A percentile compares a stretch with the other conserved stretches of the same genome.
Evolutionary conservation across 108 stramenopile genomes (phyloP).

Genomic region (Cyclotella sp.): DNA sequence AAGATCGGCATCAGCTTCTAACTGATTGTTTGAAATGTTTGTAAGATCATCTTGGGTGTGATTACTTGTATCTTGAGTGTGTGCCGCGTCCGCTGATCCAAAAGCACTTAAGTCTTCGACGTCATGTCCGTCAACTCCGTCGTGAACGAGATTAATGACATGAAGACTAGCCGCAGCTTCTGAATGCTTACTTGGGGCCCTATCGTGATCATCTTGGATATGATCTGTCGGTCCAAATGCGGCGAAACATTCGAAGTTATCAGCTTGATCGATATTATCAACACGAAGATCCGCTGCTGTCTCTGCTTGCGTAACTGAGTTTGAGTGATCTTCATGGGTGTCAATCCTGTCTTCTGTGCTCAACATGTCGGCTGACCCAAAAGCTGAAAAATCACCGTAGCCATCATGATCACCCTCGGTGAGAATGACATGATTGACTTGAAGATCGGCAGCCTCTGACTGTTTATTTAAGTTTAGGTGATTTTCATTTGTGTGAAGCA

Average conservation of each 20-base stretch:
- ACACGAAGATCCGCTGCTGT: too few species aligned
- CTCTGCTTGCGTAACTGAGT: too few species aligned
- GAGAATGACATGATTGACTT: neutral
- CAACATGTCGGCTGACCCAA: slow-evolving; percentile 2
- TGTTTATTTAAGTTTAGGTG: neutral
- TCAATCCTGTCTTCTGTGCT: neutral
- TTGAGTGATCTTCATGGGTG: neutral
- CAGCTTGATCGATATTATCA: too few species aligned
- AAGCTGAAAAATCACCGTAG: slow-evolving; percentile 23
- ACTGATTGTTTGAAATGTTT: neutral
- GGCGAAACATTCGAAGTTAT: neutral
- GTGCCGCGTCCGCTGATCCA: neutral
- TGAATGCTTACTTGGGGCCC: neutral
- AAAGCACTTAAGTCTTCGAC: slow-evolving; percentile 36
- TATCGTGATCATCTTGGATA: neutral
- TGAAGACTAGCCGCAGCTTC: neutral
- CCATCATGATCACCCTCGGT: slow-evolving; percentile 33
- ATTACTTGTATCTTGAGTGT: neutral
- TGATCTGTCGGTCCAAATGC: neutral
- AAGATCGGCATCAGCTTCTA: neutral
- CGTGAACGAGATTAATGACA: slow-evolving; percentile 1
- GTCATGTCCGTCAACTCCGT: slow-evolving; percentile 21
- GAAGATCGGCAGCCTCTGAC: too few species aligned
- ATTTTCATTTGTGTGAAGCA: neutral
- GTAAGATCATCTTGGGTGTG: neutral